Evolutionary conservation across 495 filamentous ascomycete species (phyloP).

Genomic region (Sporormia fimetaria): DNA sequence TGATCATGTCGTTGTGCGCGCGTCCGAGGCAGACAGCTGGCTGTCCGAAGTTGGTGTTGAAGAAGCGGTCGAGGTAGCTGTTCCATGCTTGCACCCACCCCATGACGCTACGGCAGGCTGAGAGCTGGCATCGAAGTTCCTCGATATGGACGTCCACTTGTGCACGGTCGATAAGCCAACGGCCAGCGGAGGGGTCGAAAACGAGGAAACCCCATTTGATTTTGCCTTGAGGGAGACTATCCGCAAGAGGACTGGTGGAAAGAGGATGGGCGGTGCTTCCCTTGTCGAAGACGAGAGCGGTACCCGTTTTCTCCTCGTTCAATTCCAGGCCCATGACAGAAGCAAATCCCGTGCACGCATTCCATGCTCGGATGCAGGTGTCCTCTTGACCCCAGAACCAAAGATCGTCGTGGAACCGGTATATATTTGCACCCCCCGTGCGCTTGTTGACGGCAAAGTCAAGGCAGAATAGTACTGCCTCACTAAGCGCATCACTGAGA

Average conservation of each 20-base stretch:
- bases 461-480: slow-evolving; percentile 27
- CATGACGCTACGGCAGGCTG: slow-evolving; percentile 23
- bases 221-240: slow-evolving; percentile 21
- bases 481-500: slow-evolving; percentile 25
- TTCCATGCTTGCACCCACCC: slow-evolving; percentile 30
- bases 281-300: slow-evolving; percentile 21
- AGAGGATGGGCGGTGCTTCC: too few relatives aligned
- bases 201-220: slow-evolving; percentile 29
- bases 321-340: slow-evolving; percentile 24
- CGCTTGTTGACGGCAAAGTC: slow-evolving; percentile 28
- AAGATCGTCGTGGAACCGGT: slow-evolving; percentile 29
- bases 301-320: slow-evolving; percentile 25
- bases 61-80: slow-evolving; percentile 25
- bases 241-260: neutral
- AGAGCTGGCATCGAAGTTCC: slow-evolving; percentile 25
- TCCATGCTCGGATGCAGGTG: slow-evolving; percentile 22
- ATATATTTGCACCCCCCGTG: slow-evolving; percentile 25
- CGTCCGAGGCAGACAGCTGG: slow-evolving; percentile 29
- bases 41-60: slow-evolving; percentile 28
- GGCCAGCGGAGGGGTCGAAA: slow-evolving; percentile 21
- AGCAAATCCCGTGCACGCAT: slow-evolving; percentile 22
- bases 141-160: slow-evolving; percentile 26
- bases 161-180: slow-evolving; percentile 26
- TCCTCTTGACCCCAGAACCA: slow-evolving; percentile 29
- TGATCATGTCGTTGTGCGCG: slow-evolving; percentile 26